A percentile compares a stretch with the other conserved stretches of the same genome.
phyloP scores from a whole-genome alignment of 2,329 filamentous ascomycete genomes.

The Zopfia rhizophila region DNA sequence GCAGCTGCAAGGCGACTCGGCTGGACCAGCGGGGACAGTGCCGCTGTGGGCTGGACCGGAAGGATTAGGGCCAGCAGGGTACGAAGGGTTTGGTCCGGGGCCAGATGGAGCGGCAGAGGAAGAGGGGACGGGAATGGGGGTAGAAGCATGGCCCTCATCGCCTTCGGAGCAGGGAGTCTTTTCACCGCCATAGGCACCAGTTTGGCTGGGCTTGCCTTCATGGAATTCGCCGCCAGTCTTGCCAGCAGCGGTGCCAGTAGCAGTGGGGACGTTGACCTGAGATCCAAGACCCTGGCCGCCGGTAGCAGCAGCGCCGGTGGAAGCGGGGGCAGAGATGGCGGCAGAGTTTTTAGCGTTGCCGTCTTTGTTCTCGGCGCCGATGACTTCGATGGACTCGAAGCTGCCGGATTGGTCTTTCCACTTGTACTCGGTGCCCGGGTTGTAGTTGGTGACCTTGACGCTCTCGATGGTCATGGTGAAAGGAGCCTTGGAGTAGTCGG shows the following conservation, averaged over 20 bases:
- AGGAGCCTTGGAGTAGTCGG: constrained; percentile 58
- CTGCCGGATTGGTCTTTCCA: constrained; percentile 61
- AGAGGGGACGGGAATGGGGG: constrained; percentile 4
- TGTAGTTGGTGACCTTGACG: constrained; percentile 64
- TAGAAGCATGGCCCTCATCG: constrained; percentile 10
- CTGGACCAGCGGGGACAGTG: too few species aligned
- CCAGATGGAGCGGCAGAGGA: constrained; percentile 1
- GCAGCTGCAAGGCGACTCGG: constrained; percentile 35
- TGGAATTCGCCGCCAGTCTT: background rate
- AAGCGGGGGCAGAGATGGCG: constrained; percentile 31
- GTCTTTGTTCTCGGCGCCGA: constrained; percentile 45
- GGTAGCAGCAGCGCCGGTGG: constrained; percentile 36
- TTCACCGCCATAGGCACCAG: constrained; percentile 6
- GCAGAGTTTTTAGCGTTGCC: constrained; percentile 42
- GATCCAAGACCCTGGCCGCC: constrained; percentile 35
- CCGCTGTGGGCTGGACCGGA: constrained; percentile 1
- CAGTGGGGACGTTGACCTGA: constrained; percentile 34
- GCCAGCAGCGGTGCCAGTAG: constrained; percentile 14
- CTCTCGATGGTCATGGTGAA: constrained; percentile 64
- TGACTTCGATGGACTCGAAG: constrained; percentile 61
- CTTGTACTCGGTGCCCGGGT: constrained; percentile 61
- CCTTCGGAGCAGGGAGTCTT: constrained; percentile 15
- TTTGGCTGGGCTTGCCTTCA: constrained; percentile 1
- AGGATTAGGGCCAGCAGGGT: background rate
- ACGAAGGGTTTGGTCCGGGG: background rate